phyloP scores from a whole-genome alignment of 2,329 filamentous ascomycete genomes.

The Huntiella abstrusa region DNA sequence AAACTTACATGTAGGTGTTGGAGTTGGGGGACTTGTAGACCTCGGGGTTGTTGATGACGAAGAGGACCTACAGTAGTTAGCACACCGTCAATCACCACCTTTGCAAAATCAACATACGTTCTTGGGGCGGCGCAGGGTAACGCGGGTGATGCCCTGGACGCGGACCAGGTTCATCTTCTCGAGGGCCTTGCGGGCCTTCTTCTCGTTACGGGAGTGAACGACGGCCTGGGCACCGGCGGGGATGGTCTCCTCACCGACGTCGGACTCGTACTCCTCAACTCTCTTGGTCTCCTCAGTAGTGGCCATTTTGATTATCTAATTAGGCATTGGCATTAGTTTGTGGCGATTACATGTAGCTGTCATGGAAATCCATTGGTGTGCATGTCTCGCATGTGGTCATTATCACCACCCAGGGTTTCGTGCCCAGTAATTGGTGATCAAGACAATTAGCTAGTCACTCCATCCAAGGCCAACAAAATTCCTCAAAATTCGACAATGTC shows the following conservation, averaged over 20 bases:
- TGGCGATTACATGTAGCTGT: background rate
- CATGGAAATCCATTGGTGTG: background rate
- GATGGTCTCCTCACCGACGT: conserved; percentile 53
- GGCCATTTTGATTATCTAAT: conserved; percentile 48
- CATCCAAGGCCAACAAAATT: background rate
- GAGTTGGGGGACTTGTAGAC: conserved; percentile 98
- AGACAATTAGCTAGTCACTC: background rate
- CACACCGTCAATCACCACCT: background rate
- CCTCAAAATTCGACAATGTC: background rate
- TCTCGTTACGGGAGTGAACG: conserved; percentile 98
- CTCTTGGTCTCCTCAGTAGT: conserved; percentile 82
- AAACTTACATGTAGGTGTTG: conserved; percentile 96
- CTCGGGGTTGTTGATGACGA: conserved; percentile 98
- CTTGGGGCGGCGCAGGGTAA: conserved; percentile 95
- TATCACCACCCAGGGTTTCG: too few relatives aligned
- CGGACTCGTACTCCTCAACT: conserved; percentile 55
- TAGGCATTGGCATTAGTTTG: background rate
- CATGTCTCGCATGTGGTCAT: too few relatives aligned
- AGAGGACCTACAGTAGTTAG: conserved; percentile 59
- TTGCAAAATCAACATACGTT: conserved; percentile 50
- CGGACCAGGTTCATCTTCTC: conserved; percentile 95
- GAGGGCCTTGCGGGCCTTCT: conserved; percentile 99
- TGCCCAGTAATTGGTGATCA: too few relatives aligned
- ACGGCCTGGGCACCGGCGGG: conserved; percentile 76
- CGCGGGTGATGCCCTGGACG: conserved; percentile 90